Conservation (phyloP, 306 rosid genomes). For the Inga laurina region DNA sequence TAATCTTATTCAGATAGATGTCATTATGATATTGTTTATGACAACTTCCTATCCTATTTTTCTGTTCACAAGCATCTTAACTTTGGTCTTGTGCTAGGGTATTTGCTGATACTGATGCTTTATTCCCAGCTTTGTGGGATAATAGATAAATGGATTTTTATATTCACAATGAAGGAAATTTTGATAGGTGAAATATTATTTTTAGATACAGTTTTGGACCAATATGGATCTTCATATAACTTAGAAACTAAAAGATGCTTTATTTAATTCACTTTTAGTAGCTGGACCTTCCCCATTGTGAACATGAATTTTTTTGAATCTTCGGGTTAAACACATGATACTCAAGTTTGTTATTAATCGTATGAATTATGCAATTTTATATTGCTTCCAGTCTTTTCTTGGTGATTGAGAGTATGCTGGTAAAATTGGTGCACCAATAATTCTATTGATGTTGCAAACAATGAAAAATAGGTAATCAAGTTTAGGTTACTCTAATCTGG, state of each 20-base stretch:
- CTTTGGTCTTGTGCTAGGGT: neutral
- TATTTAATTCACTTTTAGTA: neutral
- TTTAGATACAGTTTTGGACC: neutral
- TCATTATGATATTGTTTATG: neutral
- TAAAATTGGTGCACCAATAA: neutral
- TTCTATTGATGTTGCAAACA: neutral
- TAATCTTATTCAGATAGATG: neutral
- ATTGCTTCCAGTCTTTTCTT: slow-evolving; percentile 10
- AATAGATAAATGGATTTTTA: neutral
- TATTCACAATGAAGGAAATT: neutral
- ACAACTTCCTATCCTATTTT: neutral
- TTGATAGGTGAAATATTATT: neutral
- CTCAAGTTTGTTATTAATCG: neutral
- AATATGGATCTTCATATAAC: neutral
- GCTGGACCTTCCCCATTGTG: neutral
- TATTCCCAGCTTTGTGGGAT: neutral
- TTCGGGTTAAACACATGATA: neutral
- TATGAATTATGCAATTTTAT: neutral
- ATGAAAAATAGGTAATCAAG: neutral
- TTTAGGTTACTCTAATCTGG: slow-evolving; percentile 15
- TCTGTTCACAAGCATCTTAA: neutral
- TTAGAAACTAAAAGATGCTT: neutral
- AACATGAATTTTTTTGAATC: neutral
- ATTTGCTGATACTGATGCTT: neutral
- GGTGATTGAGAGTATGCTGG: slow-evolving; percentile 17